These are phyloP conservation scores for Lotus japonicus DNA, from an alignment of 306 rosid genomes.

Conservation along the genomic window DNA sequence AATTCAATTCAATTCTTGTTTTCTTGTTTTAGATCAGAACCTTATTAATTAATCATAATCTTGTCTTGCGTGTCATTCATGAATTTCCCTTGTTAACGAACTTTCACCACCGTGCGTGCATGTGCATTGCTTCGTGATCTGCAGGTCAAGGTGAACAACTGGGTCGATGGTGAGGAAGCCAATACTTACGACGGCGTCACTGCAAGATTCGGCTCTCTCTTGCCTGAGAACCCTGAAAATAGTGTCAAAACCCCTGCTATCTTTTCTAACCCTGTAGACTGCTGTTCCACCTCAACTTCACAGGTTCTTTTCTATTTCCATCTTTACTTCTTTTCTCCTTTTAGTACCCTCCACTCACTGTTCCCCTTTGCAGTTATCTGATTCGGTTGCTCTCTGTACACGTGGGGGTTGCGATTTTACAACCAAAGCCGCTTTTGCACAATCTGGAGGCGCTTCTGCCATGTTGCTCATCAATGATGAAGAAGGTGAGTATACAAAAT, in stretches of 20 bases:
- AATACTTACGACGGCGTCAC: constrained; percentile 38
- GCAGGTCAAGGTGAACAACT: constrained; percentile 69
- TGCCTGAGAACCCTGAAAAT: constrained; percentile 45
- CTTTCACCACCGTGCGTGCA: too few species aligned
- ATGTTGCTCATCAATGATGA: constrained; percentile 66
- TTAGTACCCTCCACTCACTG: not conserved
- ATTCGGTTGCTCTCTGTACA: constrained; percentile 53
- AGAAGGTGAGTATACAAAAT: constrained; percentile 44
- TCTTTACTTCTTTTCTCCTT: not conserved
- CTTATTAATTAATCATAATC: not conserved
- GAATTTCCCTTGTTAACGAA: not conserved
- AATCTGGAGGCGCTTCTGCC: constrained; percentile 66
- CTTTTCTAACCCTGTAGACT: constrained; percentile 49
- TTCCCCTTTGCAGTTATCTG: constrained; percentile 47
- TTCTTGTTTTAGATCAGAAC: too few species aligned
- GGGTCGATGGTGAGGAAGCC: constrained; percentile 52
- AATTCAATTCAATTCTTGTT: not conserved
- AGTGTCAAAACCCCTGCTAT: constrained; percentile 41
- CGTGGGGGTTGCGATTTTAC: constrained; percentile 91
- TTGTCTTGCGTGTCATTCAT: not conserved
- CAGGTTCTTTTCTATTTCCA: constrained; percentile 32
- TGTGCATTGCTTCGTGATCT: not conserved
- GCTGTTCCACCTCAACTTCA: constrained; percentile 62
- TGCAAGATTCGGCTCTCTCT: constrained; percentile 71
- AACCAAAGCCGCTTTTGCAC: constrained; percentile 61